phyloP scores from a whole-genome alignment of 2,329 filamentous ascomycete species.

The Coniochaeta ligniaria region DNA sequence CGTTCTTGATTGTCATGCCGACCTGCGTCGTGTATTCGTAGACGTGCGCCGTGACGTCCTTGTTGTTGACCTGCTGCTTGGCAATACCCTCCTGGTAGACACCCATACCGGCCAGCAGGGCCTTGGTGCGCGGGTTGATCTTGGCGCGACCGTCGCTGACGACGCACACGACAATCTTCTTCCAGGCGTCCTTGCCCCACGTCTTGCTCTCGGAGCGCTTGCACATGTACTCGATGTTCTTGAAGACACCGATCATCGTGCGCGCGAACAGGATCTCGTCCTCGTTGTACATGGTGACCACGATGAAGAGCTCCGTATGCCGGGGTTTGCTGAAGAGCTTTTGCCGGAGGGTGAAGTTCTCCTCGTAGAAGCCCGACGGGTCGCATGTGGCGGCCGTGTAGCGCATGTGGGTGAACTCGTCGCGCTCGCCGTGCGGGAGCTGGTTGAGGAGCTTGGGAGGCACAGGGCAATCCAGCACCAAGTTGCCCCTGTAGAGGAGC shows the following conservation, averaged over 20 bases:
- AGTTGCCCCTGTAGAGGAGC: slow-evolving; percentile 91
- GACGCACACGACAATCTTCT: slow-evolving; percentile 98
- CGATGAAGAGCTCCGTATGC: slow-evolving; percentile 93
- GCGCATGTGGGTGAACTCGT: slow-evolving; percentile 86
- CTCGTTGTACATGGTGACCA: slow-evolving; percentile 98
- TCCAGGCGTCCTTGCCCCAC: slow-evolving; percentile 98
- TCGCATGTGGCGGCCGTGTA: slow-evolving; percentile 95
- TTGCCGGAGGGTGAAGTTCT: slow-evolving; percentile 88
- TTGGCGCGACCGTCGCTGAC: slow-evolving; percentile 96
- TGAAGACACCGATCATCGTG: slow-evolving; percentile 95
- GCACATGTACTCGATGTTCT: slow-evolving; percentile 99
- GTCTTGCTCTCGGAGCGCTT: slow-evolving; percentile 88
- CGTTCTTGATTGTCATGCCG: slow-evolving; percentile 82
- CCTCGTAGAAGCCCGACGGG: slow-evolving; percentile 76
- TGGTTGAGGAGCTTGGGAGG: slow-evolving; percentile 83
- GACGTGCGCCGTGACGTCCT: slow-evolving; percentile 94
- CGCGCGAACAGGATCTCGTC: slow-evolving; percentile 93
- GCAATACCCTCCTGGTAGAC: slow-evolving; percentile 98
- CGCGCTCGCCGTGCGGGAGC: slow-evolving; percentile 83
- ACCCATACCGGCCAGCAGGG: slow-evolving; percentile 85
- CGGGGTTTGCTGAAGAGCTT: slow-evolving; percentile 85
- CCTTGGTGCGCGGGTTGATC: slow-evolving; percentile 88
- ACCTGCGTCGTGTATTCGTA: slow-evolving; percentile 93
- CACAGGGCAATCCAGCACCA: slow-evolving; percentile 94
- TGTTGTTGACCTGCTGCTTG: slow-evolving; percentile 94